Evolutionary conservation across 2,329 filamentous ascomycete genomes (phyloP).

Genomic region (Phialemonium atrogriseum): DNA sequence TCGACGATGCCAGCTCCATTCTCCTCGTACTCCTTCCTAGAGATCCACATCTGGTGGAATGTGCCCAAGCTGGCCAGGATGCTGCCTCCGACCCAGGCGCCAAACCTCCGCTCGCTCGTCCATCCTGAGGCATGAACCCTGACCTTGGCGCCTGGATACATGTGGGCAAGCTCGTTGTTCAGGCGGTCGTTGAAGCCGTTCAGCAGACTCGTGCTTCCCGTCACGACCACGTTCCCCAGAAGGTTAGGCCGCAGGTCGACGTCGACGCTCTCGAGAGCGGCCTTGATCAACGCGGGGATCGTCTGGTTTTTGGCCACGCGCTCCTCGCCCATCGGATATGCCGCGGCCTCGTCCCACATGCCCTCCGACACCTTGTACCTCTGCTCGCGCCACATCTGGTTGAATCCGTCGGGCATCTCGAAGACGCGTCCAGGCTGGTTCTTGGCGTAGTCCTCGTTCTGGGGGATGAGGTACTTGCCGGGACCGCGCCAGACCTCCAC

Average conservation of each 20-base stretch:
- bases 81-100: slow-evolving; percentile 92
- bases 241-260: slow-evolving; percentile 79
- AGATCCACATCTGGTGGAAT: slow-evolving; percentile 99
- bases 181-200: slow-evolving; percentile 90
- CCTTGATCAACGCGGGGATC: slow-evolving; percentile 73
- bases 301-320: slow-evolving; percentile 65
- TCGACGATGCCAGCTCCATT: slow-evolving; percentile 85
- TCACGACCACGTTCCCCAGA: slow-evolving; percentile 85
- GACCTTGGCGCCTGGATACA: slow-evolving; percentile 80
- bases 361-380: slow-evolving; percentile 81
- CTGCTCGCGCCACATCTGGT: slow-evolving; percentile 87
- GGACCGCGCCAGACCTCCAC: slow-evolving; percentile 89
- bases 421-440: slow-evolving; percentile 75
- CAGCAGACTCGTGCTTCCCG: slow-evolving; percentile 76
- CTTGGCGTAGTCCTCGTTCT: slow-evolving; percentile 71
- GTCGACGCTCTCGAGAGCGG: slow-evolving; percentile 71
- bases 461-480: slow-evolving; percentile 52
- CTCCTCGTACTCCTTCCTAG: slow-evolving; percentile 94
- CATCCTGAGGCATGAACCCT: slow-evolving; percentile 82
- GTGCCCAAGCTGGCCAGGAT: slow-evolving; percentile 92
- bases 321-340: slow-evolving; percentile 42
- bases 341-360: slow-evolving; percentile 80
- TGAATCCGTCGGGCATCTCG: slow-evolving; percentile 95
- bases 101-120: slow-evolving; percentile 82
- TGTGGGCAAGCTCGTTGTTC: slow-evolving; percentile 69